Percentiles rank a stretch among this genome's conserved stretches.
These are phyloP conservation scores for Paecilomyces formosus DNA, from an alignment of 2,329 filamentous ascomycete species.

Conservation along the genomic window DNA sequence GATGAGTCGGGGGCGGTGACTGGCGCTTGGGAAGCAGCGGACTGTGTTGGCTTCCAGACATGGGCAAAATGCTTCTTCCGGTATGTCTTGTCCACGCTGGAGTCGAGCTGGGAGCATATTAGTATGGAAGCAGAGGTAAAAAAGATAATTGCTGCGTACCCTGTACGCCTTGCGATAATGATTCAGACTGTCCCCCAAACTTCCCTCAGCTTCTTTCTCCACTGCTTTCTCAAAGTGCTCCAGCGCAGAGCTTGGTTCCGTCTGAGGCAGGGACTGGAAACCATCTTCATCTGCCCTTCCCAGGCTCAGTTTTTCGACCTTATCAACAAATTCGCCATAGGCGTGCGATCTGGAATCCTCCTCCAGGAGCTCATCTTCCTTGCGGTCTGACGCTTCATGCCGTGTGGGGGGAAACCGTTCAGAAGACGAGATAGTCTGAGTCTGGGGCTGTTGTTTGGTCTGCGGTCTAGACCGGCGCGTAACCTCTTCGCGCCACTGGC, in stretches of 20 bases:
- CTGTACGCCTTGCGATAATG: slow-evolving; percentile 87
- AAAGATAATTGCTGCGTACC: slow-evolving; percentile 40
- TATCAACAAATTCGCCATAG: slow-evolving; percentile 26
- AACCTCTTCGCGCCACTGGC: slow-evolving; percentile 80
- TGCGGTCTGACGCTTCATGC: slow-evolving; percentile 30
- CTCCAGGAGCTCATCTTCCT: slow-evolving; percentile 24
- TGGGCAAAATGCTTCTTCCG: slow-evolving; percentile 84
- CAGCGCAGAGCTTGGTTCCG: slow-evolving; percentile 65
- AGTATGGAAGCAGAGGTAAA: slow-evolving; percentile 9
- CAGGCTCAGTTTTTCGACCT: slow-evolving; percentile 28
- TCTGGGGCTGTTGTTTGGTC: slow-evolving; percentile 7
- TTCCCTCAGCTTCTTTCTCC: slow-evolving; percentile 77
- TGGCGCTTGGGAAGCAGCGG: slow-evolving; percentile 44
- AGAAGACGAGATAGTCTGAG: slow-evolving; percentile 10
- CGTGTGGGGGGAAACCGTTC: slow-evolving; percentile 30
- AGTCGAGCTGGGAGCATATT: slow-evolving; percentile 60
- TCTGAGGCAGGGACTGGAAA: slow-evolving; percentile 21
- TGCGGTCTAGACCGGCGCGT: slow-evolving; percentile 37
- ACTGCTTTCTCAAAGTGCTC: slow-evolving; percentile 92
- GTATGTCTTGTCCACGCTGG: slow-evolving; percentile 75
- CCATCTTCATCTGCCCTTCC: slow-evolving; percentile 29
- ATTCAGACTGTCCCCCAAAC: slow-evolving; percentile 76
- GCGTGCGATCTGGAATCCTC: slow-evolving; percentile 14
- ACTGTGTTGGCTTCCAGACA: slow-evolving; percentile 43
- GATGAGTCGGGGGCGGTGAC: slow-evolving; percentile 48